Evolutionary conservation across 305 asterid species (phyloP), one percentile per base, ranked within the genome.

Genomic region (Petunia hybrid): DNA sequence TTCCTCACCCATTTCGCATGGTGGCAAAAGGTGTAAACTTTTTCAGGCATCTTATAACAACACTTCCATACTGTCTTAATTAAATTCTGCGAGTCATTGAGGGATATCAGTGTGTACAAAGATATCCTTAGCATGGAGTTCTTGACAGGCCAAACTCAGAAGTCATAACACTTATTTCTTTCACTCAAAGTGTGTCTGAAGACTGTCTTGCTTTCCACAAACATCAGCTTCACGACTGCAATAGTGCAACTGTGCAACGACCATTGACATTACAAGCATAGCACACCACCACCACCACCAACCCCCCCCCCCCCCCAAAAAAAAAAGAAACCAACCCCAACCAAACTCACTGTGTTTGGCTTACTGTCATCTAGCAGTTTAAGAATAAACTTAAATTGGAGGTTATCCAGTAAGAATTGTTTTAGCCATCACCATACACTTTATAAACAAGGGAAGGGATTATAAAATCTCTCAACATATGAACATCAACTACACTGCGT

Each of bases 81-180:
- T n/a, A 67, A 43, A 2, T 51, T 35, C 35, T 51, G 43, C 63
- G 35, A 36, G 38, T 73, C 78, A 51, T 13, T 5, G 63, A 53
- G 62, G 46, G 63, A 53, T 73, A n/a, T 51, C 63, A 53, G 78
- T 4, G 2, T 36, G 8, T 48, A 73, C 36, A 73, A 51, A 73
- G 62, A 3, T 51, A 73, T 51, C 46, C 36, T 31, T 10, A 9
- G 35, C 13, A 5, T 2, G 8, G 5, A 31, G 40, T 48, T 12
- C 45, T 73, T 48, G 78, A 48, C 45, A 5, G 62, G 13, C 45
- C 62, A 48, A 39, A 38, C n/a, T n/a, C n/a, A n/a, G n/a, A 71
- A 71, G 62, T 71, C 6, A 12, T 6, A 71, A 71, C 14, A 51
- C 36, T 35, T 71, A 73, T 48, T 73, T 48, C 45, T 35, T 51